These are phyloP conservation scores for Trametes sanguinea DNA, from an alignment of 768 basidiomycete genomes.

Conservation along the genomic window DNA sequence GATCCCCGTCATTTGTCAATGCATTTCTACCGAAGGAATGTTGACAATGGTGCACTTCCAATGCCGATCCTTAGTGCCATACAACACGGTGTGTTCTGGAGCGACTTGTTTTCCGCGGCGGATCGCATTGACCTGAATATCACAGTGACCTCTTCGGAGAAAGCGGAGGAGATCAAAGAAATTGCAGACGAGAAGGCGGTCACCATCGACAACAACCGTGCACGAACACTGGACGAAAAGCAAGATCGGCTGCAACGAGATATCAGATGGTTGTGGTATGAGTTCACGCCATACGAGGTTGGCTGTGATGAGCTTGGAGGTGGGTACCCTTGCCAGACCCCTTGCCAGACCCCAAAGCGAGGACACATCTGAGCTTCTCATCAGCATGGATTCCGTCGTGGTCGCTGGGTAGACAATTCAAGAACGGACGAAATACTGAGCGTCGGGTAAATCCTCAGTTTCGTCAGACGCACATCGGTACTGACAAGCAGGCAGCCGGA, in stretches of 20 bases:
- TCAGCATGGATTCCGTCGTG: conserved; percentile 32
- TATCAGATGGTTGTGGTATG: conserved; percentile 30
- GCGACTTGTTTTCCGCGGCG: background rate
- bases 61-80: conserved; percentile 32
- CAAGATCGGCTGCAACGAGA: conserved; percentile 12
- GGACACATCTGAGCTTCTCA: background rate
- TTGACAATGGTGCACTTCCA: conserved; percentile 28
- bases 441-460: conserved; percentile 13
- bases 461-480: too few relatives aligned
- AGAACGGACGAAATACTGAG: conserved; percentile 26
- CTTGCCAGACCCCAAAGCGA: background rate
- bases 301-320: conserved; percentile 33
- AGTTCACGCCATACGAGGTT: conserved; percentile 32
- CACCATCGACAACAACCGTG: conserved; percentile 5
- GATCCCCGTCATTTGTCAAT: conserved; percentile 29
- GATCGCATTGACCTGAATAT: background rate
- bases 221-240: conserved; percentile 7
- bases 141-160: conserved; percentile 18
- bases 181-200: conserved; percentile 15
- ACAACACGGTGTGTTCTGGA: conserved; percentile 25
- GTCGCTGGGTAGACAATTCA: conserved; percentile 28
- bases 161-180: conserved; percentile 10
- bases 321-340: background rate
- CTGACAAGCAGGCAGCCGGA: conserved; percentile 22
- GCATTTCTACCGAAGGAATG: conserved; percentile 25